Evolutionary conservation across 2,329 filamentous ascomycete species (phyloP).

Genomic region (Gnomoniopsis sp.): DNA sequence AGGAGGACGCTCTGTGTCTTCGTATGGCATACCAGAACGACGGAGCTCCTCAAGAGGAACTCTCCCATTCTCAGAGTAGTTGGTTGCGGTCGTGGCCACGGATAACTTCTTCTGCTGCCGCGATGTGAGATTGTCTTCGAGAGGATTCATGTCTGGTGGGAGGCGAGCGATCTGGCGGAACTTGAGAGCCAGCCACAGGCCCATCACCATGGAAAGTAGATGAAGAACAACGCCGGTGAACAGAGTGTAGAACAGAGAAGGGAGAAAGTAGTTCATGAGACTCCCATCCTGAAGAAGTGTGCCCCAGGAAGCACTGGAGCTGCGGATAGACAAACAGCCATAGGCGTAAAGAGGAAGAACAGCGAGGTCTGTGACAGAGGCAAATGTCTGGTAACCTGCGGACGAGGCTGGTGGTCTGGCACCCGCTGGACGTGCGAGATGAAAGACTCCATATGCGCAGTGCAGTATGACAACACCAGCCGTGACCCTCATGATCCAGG

Average conservation of each 20-base stretch:
- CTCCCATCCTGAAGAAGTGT: slow-evolving; percentile 60
- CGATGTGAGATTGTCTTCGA: slow-evolving; percentile 81
- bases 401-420: slow-evolving; percentile 74
- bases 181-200: slow-evolving; percentile 70
- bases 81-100: slow-evolving; percentile 42
- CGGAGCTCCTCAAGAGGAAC: slow-evolving; percentile 39
- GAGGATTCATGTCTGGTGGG: slow-evolving; percentile 92
- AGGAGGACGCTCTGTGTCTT: slow-evolving; percentile 44
- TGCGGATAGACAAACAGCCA: slow-evolving; percentile 44
- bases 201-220: slow-evolving; percentile 64
- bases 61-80: slow-evolving; percentile 46
- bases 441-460: slow-evolving; percentile 75
- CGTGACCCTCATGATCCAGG: slow-evolving; percentile 77
- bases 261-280: slow-evolving; percentile 58
- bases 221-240: slow-evolving; percentile 66
- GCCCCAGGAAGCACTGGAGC: slow-evolving; percentile 54
- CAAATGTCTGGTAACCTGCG: slow-evolving; percentile 86
- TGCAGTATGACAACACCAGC: slow-evolving; percentile 72
- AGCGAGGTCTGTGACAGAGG: slow-evolving; percentile 65
- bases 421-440: slow-evolving; percentile 68
- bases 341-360: slow-evolving; percentile 55
- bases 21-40: slow-evolving; percentile 41
- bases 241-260: slow-evolving; percentile 66
- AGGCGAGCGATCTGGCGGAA: slow-evolving; percentile 80
- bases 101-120: slow-evolving; percentile 69